Evolutionary conservation across 306 rosid species (phyloP).

Genomic region (Carpinus fangiana): DNA sequence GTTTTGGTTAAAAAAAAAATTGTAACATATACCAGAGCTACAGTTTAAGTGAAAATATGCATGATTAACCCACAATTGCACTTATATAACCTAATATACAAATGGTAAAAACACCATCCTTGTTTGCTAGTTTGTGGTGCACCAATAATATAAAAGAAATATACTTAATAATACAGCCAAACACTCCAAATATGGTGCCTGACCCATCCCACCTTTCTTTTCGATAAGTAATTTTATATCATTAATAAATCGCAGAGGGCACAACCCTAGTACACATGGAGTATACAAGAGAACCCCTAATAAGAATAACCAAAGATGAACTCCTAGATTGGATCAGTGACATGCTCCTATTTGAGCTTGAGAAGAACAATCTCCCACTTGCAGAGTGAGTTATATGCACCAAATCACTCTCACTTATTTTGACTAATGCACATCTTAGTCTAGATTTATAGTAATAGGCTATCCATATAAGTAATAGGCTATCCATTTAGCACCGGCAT

Average conservation of each 20-base stretch:
- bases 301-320: not conserved
- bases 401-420: not conserved
- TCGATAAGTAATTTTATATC: too few species aligned
- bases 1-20: not conserved
- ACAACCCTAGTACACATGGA: too few species aligned
- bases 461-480: not conserved
- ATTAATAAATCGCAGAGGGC: too few species aligned
- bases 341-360: not conserved
- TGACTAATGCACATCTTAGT: not conserved
- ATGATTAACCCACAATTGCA: not conserved
- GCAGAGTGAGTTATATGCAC: not conserved
- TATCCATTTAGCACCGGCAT: not conserved
- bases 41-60: not conserved
- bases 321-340: not conserved
- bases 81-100: not conserved
- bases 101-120: not conserved
- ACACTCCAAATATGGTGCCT: not conserved
- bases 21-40: not conserved
- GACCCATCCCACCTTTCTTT: not conserved
- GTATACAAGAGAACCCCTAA: too few species aligned
- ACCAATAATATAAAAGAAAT: not conserved
- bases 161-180: not conserved
- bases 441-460: constrained; percentile 1
- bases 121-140: not conserved
- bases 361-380: not conserved